These are phyloP conservation scores for Cetraspora pellucida DNA, from an alignment of 192 early-diverging fungal genomes.

Conservation along the genomic window DNA sequence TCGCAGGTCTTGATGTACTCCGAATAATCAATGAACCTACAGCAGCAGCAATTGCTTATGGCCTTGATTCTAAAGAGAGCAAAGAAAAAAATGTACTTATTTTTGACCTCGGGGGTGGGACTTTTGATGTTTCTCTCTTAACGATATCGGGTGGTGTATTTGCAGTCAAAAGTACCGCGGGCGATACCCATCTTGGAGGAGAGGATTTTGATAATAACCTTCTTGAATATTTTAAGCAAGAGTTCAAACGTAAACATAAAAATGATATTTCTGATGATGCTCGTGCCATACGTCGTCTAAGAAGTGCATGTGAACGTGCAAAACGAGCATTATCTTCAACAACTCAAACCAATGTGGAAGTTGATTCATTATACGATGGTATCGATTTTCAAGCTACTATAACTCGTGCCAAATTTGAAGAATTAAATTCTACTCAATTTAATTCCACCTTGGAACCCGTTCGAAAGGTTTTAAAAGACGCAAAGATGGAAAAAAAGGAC, in stretches of 20 bases:
- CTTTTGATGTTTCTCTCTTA: constrained; percentile 86
- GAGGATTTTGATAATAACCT: constrained; percentile 84
- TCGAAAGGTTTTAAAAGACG: constrained; percentile 87
- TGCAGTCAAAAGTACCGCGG: constrained; percentile 77
- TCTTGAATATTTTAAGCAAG: constrained; percentile 88
- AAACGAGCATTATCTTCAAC: constrained; percentile 92
- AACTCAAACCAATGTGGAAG: constrained; percentile 82
- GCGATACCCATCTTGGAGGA: constrained; percentile 85
- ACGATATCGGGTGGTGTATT: constrained; percentile 78
- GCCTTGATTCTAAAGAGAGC: constrained; percentile 76
- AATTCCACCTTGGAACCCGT: constrained; percentile 90
- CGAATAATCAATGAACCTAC: constrained; percentile 94
- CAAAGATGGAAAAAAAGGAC: constrained; percentile 72
- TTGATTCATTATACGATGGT: constrained; percentile 87
- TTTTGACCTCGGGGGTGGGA: constrained; percentile 85
- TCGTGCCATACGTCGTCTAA: constrained; percentile 88
- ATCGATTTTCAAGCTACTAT: constrained; percentile 86
- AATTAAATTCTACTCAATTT: constrained; percentile 88
- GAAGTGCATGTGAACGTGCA: constrained; percentile 90
- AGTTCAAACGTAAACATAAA: constrained; percentile 85
- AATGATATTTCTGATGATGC: constrained; percentile 80
- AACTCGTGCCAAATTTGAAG: constrained; percentile 96
- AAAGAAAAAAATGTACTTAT: constrained; percentile 76
- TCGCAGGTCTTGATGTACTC: constrained; percentile 83
- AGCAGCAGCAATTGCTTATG: constrained; percentile 86